phyloP scores from a whole-genome alignment of 1,139 yeast species.

The Nakaseomyces uthaithaninus region DNA sequence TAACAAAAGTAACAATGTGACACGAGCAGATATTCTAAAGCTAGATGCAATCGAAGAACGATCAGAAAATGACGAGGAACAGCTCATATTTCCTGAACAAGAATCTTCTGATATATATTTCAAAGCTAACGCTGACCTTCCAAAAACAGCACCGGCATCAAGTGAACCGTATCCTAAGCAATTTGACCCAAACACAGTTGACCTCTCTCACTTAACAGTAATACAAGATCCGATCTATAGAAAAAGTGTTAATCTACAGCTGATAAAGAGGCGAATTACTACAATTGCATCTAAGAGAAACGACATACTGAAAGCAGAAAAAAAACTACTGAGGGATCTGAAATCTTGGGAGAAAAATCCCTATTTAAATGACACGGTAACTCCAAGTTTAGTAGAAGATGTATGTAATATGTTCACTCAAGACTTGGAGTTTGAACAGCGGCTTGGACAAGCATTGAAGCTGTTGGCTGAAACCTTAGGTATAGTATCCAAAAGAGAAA shows the following conservation, averaged over 20 bases:
- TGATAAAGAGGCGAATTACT: conserved; percentile 20
- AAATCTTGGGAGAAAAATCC: conserved; percentile 22
- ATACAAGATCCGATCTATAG: conserved; percentile 5
- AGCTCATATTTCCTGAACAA: not conserved
- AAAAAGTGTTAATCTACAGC: conserved; percentile 13
- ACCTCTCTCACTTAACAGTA: not conserved
- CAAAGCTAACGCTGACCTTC: not conserved
- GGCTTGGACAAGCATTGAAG: conserved; percentile 16
- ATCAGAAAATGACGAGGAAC: not conserved
- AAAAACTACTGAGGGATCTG: conserved; percentile 22
- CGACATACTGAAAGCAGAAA: conserved; percentile 18
- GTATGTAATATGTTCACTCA: conserved; percentile 22
- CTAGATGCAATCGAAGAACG: not conserved
- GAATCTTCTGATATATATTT: not conserved
- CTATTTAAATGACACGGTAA: conserved; percentile 18
- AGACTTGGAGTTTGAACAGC: conserved; percentile 21
- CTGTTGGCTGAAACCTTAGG: conserved; percentile 19
- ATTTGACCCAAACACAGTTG: conserved; percentile 9
- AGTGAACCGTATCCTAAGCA: conserved; percentile 11
- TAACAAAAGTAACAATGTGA: not conserved
- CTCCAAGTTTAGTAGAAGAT: conserved; percentile 18
- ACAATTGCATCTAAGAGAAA: conserved; percentile 21
- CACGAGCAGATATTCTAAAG: not conserved
- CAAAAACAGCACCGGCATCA: conserved; percentile 9
- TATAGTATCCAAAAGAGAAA: conserved; percentile 23